Conservation (phyloP, 2,329 filamentous ascomycete genomes). For the Fusarium acutatum region DNA sequence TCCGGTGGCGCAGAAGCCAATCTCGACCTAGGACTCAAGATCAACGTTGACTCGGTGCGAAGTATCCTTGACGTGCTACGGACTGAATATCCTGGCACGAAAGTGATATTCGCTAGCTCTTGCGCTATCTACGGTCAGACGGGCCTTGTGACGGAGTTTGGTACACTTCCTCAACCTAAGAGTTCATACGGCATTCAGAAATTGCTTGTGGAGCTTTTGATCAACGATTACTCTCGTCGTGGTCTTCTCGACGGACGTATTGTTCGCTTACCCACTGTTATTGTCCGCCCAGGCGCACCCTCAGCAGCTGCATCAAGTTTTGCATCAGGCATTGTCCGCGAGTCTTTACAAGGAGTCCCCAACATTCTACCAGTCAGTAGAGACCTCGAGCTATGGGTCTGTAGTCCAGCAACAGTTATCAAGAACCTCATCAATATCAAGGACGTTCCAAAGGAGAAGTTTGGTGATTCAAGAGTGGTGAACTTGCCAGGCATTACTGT, state of each 20-base stretch:
- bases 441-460: conserved; percentile 50
- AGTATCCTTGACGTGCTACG: conserved; percentile 62
- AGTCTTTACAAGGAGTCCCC: conserved; percentile 57
- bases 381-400: conserved; percentile 60
- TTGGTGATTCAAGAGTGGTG: conserved; percentile 52
- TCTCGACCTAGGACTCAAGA: conserved; percentile 60
- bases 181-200: conserved; percentile 70
- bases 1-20: conserved; percentile 68
- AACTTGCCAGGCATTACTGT: conserved; percentile 63
- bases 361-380: conserved; percentile 56
- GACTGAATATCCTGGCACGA: conserved; percentile 53
- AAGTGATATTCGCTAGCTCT: conserved; percentile 67
- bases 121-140: conserved; percentile 65
- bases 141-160: conserved; percentile 25
- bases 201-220: conserved; percentile 61
- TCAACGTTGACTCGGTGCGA: conserved; percentile 67
- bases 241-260: conserved; percentile 65
- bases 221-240: conserved; percentile 53
- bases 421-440: conserved; percentile 57
- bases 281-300: conserved; percentile 66
- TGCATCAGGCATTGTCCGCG: conserved; percentile 68
- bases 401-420: conserved; percentile 59
- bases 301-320: conserved; percentile 69
- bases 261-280: conserved; percentile 67
- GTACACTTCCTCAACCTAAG: conserved; percentile 54